phyloP scores from a whole-genome alignment of 1,139 yeast genomes.

The Blastobotrys buckinghamii region DNA sequence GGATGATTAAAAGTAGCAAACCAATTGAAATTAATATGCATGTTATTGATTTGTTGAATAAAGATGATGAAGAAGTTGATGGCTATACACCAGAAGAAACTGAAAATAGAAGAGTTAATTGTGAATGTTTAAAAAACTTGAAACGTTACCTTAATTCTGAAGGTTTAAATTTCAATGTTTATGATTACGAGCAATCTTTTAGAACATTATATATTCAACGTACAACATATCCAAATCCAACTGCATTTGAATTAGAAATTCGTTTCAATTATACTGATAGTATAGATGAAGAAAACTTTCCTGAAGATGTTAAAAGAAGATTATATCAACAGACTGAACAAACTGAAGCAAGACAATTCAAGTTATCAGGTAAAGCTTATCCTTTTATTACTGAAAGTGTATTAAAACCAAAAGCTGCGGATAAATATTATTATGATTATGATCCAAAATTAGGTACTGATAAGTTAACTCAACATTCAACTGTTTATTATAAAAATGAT shows the following conservation, averaged over 20 bases:
- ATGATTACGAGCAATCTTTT: not conserved
- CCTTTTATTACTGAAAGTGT: not conserved
- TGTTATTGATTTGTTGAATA: not conserved
- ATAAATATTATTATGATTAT: no score
- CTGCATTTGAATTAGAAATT: not conserved
- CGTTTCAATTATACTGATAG: not conserved
- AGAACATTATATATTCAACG: not conserved
- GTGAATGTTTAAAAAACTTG: not conserved
- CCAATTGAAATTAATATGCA: not conserved
- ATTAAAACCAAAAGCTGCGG: not conserved
- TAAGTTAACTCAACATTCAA: no score
- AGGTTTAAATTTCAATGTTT: not conserved
- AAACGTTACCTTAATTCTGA: not conserved
- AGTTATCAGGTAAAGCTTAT: not conserved
- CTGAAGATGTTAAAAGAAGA: not conserved
- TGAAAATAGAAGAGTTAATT: not conserved
- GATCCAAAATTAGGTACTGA: no score
- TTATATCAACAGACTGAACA: not conserved
- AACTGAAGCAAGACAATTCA: not conserved
- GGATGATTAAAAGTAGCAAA: not conserved
- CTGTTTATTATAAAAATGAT: no score
- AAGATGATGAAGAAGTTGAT: not conserved
- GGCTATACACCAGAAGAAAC: not conserved
- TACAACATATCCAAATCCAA: not conserved
- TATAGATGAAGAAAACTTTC: not conserved